Evolutionary conservation across 2,329 filamentous ascomycete species (phyloP).

Genomic region (Aspergillus jensenii): DNA sequence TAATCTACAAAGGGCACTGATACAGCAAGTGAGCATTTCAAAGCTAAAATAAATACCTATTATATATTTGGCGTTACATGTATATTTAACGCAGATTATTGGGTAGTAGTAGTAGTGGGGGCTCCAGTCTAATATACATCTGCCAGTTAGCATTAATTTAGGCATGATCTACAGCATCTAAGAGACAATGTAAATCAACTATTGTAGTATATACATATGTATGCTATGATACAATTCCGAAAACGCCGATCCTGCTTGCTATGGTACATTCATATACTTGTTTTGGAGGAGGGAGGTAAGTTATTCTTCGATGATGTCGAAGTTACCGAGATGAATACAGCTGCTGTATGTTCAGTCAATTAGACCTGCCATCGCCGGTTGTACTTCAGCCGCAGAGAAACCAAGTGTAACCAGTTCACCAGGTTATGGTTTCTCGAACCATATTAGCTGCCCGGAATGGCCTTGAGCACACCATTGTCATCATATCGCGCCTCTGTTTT

Average conservation of each 20-base stretch:
- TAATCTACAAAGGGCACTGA: too few species aligned
- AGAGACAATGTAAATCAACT: neutral
- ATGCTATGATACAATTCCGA: constrained; percentile 5
- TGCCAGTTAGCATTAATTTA: neutral
- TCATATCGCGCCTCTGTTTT: constrained; percentile 76
- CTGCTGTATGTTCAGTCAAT: neutral
- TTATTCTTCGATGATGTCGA: neutral
- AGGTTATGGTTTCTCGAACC: neutral
- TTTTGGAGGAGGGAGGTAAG: neutral
- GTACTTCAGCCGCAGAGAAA: neutral
- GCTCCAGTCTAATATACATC: too few species aligned
- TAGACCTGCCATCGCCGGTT: neutral
- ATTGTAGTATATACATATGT: constrained; percentile 4
- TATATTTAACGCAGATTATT: too few species aligned
- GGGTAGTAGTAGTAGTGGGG: too few species aligned
- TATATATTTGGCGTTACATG: too few species aligned
- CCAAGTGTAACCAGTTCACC: neutral
- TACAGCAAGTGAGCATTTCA: too few species aligned
- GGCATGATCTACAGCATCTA: neutral
- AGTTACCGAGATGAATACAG: neutral
- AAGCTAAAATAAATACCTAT: too few species aligned
- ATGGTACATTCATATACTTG: constrained; percentile 12
- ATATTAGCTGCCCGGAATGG: constrained; percentile 44
- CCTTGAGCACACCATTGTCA: constrained; percentile 69
- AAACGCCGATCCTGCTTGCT: constrained; percentile 10